Evolutionary conservation across 495 filamentous ascomycete genomes (phyloP), one percentile per base, ranked within the genome.

Genomic region (Tetracladium marchalianum): DNA sequence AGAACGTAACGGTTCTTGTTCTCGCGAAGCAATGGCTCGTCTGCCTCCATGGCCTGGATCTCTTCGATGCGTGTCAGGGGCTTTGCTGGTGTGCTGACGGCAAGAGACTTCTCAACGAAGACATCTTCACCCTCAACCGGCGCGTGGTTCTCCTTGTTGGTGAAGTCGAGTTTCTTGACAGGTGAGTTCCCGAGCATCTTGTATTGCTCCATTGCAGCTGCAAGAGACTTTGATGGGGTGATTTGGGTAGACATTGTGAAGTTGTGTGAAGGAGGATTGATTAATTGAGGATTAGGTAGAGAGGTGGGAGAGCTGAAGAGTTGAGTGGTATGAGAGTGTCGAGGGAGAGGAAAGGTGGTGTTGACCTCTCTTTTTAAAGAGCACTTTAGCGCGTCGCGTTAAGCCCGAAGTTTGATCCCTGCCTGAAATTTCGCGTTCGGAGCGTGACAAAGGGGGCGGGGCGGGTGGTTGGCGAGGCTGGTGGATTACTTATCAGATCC

Each of bases 1-100:
- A 98, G 75, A 44, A 98, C 92, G 62, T 97, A 98, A 54, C 92
- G 87, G 51, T 95, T 78, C 54, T 88, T 84, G 71, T 98, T 98
- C 71, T 96, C 92, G 62, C 85, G 85, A 19, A 98, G 81, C 47
- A 98, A 74, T 39, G 92, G 92, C 75, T 98, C 92, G 39, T 85
- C 76, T 43, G 75, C 75, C 66, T 94, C 84, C 45, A 84, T 69
- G 15, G 77, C 61, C 66, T 85, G 84, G 61, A 84, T 77, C 16
- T 72, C 74, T 45, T 27, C 22, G 3, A 7, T 7, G 22, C 22
- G 22, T 27, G 22, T 27, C 22, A 27, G 7, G 7, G 22, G 22
- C 22, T 27, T 27, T 27, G 22, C 22, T 27, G 22, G 22, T 27
- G 22, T 27, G 22, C 22, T 27, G 22, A 27, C 22, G 22, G 22